These are phyloP conservation scores for Halophytophthora polymorphica DNA, from an alignment of 352 stramenopile genomes.

Conservation along the genomic window DNA sequence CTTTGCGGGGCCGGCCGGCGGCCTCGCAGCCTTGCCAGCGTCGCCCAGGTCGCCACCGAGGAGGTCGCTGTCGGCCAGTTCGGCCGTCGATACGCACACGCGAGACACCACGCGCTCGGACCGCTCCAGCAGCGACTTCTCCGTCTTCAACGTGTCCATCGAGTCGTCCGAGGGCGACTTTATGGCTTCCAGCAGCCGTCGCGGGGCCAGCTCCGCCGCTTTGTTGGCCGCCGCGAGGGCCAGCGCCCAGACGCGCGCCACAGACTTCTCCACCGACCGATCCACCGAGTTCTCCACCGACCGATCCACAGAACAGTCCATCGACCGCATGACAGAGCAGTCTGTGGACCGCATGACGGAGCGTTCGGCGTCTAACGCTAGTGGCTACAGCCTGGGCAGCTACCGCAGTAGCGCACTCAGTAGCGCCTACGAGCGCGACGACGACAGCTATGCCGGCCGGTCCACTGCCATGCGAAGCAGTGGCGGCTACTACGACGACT, in stretches of 20 bases:
- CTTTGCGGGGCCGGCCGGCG: constrained; percentile 9
- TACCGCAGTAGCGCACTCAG: constrained; percentile 28
- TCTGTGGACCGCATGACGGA: too few species aligned
- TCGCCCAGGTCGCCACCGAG: constrained; percentile 4
- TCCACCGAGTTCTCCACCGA: too few species aligned
- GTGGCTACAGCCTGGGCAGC: constrained; percentile 9
- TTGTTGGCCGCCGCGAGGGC: constrained; percentile 9
- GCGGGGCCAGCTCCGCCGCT: constrained; percentile 21
- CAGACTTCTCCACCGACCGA: too few species aligned
- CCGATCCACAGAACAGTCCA: too few species aligned
- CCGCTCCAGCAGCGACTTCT: constrained; percentile 36
- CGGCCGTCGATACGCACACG: constrained; percentile 13
- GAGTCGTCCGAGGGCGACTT: constrained; percentile 6
- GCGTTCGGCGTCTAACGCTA: constrained; percentile 13
- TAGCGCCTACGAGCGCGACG: constrained; percentile 18
- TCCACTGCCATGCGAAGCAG: too few species aligned
- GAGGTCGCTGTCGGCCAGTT: constrained; percentile 13
- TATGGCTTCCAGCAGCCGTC: constrained; percentile 23
- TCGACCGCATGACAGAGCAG: too few species aligned
- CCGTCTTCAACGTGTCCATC: constrained; percentile 33
- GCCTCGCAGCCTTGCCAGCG: constrained; percentile 8
- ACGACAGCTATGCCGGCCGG: constrained; percentile 15
- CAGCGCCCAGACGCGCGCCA: too few species aligned
- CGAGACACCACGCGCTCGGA: constrained; percentile 27
- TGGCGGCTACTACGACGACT: too few species aligned